Evolutionary conservation across 305 asterid species (phyloP).

Genomic region (Solanum chacoense): DNA sequence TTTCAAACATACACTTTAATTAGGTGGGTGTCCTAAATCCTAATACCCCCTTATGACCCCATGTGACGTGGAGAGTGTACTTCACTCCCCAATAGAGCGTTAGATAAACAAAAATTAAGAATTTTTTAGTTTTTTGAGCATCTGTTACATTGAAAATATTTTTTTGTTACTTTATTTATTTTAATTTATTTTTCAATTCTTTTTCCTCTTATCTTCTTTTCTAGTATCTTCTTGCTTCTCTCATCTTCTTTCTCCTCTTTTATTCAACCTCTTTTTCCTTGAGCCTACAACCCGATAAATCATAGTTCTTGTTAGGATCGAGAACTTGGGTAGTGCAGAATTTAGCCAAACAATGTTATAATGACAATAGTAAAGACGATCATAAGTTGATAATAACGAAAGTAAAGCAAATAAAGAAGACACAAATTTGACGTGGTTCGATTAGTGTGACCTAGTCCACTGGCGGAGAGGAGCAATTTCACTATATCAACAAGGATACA

Average conservation of each 20-base stretch:
- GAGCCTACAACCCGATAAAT: neutral
- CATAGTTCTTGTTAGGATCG: neutral
- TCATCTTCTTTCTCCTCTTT: neutral
- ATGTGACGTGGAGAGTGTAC: neutral
- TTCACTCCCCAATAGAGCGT: neutral
- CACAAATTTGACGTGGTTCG: neutral
- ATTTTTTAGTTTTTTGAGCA: neutral
- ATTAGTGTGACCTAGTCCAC: neutral
- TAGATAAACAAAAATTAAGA: neutral
- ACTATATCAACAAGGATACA: neutral
- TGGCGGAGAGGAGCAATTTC: neutral
- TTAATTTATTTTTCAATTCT: neutral
- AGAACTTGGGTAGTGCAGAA: neutral
- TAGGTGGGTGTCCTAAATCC: neutral
- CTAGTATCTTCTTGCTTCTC: neutral
- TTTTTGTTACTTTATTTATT: neutral
- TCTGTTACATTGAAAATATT: neutral
- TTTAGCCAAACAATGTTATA: neutral
- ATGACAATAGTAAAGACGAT: neutral
- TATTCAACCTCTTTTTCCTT: neutral
- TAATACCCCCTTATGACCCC: neutral
- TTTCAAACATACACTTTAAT: neutral
- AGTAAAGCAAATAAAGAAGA: neutral
- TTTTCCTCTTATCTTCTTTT: neutral
- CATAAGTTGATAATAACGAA: neutral